These are phyloP conservation scores for Zopfia rhizophila DNA, from an alignment of 2,329 filamentous ascomycete genomes.

Conservation along the genomic window DNA sequence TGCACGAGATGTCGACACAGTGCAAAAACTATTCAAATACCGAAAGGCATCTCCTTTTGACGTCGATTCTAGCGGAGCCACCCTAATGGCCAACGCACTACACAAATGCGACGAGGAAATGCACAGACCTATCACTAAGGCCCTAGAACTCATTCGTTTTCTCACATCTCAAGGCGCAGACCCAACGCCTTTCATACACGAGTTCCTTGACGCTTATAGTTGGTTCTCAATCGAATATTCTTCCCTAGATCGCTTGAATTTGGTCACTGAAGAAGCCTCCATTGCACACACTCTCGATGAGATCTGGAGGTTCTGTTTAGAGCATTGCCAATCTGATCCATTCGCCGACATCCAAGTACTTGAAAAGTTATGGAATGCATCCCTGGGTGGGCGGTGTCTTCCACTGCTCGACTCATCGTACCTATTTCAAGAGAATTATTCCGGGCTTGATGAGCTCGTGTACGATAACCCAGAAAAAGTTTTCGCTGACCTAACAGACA, in stretches of 20 bases:
- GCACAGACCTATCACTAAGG: background rate
- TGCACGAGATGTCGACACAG: slow-evolving; percentile 2
- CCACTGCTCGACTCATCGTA: slow-evolving; percentile 9
- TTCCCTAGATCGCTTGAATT: too few relatives aligned
- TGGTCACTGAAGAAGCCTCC: background rate
- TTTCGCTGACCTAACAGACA: slow-evolving; percentile 4
- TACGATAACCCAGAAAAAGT: slow-evolving; percentile 16
- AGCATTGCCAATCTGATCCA: slow-evolving; percentile 7
- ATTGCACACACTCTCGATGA: too few relatives aligned
- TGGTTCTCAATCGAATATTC: background rate
- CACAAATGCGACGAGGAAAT: too few relatives aligned
- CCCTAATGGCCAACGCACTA: slow-evolving; percentile 6
- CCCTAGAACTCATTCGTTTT: slow-evolving; percentile 8
- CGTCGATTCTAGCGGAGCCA: slow-evolving; percentile 3
- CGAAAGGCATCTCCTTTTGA: slow-evolving; percentile 15
- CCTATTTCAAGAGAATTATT: slow-evolving; percentile 8
- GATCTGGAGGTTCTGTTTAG: slow-evolving; percentile 6
- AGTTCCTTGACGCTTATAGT: slow-evolving; percentile 4
- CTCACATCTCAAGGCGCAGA: slow-evolving; percentile 12
- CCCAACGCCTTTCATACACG: slow-evolving; percentile 2
- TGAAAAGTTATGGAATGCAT: slow-evolving; percentile 6
- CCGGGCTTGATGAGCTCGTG: slow-evolving; percentile 11
- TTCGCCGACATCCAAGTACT: slow-evolving; percentile 6
- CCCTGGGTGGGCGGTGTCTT: slow-evolving; percentile 1
- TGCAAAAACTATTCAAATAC: slow-evolving; percentile 12